Evolutionary conservation across 305 asterid species (phyloP).

Genomic region (Fraxinus dipetala): DNA sequence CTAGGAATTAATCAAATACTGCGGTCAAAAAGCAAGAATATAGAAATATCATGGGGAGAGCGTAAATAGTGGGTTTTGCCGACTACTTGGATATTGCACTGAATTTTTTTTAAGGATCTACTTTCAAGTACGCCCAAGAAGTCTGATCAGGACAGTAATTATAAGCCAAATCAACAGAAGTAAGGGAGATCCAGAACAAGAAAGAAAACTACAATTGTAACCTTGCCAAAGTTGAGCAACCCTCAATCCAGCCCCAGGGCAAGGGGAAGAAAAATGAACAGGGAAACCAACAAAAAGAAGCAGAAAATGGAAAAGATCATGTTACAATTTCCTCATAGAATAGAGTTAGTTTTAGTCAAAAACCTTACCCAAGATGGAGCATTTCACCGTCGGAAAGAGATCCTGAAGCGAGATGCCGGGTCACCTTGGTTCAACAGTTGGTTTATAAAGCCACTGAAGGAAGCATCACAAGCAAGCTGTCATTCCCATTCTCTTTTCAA

Average conservation of each 20-base stretch:
- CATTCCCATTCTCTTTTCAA: constrained; percentile 13
- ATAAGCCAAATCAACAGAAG: neutral
- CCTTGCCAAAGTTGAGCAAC: neutral
- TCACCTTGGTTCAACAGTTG: constrained; percentile 17
- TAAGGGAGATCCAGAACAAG: constrained; percentile 5
- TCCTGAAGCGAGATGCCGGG: neutral
- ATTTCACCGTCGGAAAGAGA: neutral
- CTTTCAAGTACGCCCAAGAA: neutral
- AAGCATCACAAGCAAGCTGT: constrained; percentile 1
- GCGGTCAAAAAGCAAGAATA: neutral
- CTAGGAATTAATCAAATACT: neutral
- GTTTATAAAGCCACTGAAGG: constrained; percentile 19
- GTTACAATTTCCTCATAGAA: neutral
- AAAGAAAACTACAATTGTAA: neutral
- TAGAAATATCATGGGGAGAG: neutral
- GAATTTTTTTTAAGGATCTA: neutral
- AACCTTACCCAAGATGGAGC: neutral
- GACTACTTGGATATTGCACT: neutral
- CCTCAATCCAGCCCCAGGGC: neutral
- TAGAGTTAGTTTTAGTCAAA: neutral
- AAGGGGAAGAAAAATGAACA: neutral
- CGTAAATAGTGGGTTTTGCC: neutral
- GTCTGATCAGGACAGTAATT: constrained; percentile 8
- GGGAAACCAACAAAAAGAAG: neutral
- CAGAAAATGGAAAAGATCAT: neutral